These are phyloP conservation scores for Hanseniaspora valbyensis DNA, from an alignment of 805 yeast genomes.

Conservation along the genomic window DNA sequence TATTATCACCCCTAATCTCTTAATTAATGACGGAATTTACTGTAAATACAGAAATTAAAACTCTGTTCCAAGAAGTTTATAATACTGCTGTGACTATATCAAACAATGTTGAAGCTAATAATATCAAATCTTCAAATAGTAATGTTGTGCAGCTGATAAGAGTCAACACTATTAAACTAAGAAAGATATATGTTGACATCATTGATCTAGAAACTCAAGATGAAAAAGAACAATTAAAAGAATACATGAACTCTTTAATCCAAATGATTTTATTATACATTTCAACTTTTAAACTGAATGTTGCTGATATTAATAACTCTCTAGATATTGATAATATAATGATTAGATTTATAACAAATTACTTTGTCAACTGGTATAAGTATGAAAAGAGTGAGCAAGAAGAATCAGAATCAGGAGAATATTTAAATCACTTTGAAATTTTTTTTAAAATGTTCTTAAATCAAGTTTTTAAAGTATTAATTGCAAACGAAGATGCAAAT, in stretches of 20 bases:
- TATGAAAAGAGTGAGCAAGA: conserved; percentile 1
- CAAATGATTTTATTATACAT: background rate
- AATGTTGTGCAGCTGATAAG: conserved; percentile 12
- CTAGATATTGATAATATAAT: conserved; percentile 10
- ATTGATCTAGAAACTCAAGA: background rate
- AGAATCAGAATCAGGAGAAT: conserved; percentile 16
- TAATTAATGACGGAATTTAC: background rate
- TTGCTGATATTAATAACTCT: conserved; percentile 6
- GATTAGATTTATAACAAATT: conserved; percentile 12
- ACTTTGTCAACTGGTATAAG: conserved; percentile 12
- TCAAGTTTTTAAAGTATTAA: conserved; percentile 76
- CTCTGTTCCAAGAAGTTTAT: conserved; percentile 8
- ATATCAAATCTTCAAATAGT: conserved; percentile 6
- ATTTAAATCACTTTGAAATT: conserved; percentile 42
- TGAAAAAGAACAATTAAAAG: background rate
- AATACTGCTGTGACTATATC: conserved; percentile 6
- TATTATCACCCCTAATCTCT: too few species aligned
- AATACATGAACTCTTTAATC: background rate
- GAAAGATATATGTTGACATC: conserved; percentile 11
- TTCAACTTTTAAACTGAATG: conserved; percentile 2
- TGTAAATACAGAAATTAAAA: background rate
- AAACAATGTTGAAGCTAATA: background rate
- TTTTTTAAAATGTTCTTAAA: conserved; percentile 38
- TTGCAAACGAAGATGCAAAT: conserved; percentile 60
- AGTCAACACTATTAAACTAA: conserved; percentile 11